Percentiles rank a stretch among this genome's conserved stretches.
phyloP scores from a whole-genome alignment of 2,329 filamentous ascomycete genomes.

The Ophiocordyceps sinensis region DNA sequence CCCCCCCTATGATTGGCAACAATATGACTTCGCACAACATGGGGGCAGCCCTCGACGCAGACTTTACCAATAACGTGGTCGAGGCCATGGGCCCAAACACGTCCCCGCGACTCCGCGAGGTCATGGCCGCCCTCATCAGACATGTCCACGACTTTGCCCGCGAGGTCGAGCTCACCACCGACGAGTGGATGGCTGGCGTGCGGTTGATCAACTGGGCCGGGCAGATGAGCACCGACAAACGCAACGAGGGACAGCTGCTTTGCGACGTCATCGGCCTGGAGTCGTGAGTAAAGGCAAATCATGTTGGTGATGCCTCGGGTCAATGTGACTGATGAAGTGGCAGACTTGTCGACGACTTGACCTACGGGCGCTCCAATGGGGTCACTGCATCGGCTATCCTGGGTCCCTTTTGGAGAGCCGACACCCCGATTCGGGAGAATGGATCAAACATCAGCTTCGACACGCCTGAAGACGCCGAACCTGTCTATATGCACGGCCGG shows the following conservation, averaged over 20 bases:
- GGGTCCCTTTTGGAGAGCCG: slow-evolving; percentile 69
- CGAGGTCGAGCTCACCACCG: slow-evolving; percentile 64
- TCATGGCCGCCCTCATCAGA: slow-evolving; percentile 53
- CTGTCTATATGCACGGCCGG: slow-evolving; percentile 50
- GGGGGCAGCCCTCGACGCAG: slow-evolving; percentile 17
- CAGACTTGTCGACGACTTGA: slow-evolving; percentile 66
- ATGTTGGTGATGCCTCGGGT: not conserved
- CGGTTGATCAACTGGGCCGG: slow-evolving; percentile 45
- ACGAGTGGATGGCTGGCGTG: slow-evolving; percentile 65
- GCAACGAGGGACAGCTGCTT: slow-evolving; percentile 62
- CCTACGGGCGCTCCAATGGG: slow-evolving; percentile 33
- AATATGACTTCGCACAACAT: too few relatives aligned
- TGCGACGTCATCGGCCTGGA: slow-evolving; percentile 64
- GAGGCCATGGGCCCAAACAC: slow-evolving; percentile 61
- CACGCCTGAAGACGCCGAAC: slow-evolving; percentile 31
- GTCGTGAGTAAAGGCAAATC: slow-evolving; percentile 25
- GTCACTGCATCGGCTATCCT: slow-evolving; percentile 67
- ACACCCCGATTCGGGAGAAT: slow-evolving; percentile 56
- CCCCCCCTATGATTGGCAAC: too few relatives aligned
- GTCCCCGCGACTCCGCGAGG: slow-evolving; percentile 49
- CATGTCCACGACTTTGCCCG: slow-evolving; percentile 74
- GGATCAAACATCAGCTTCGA: slow-evolving; percentile 50
- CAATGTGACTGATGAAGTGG: not conserved
- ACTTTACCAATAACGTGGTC: slow-evolving; percentile 62
- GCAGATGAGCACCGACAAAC: slow-evolving; percentile 50